Evolutionary conservation across 768 basidiomycete genomes (phyloP).

Genomic region (Lactarius psammicola): DNA sequence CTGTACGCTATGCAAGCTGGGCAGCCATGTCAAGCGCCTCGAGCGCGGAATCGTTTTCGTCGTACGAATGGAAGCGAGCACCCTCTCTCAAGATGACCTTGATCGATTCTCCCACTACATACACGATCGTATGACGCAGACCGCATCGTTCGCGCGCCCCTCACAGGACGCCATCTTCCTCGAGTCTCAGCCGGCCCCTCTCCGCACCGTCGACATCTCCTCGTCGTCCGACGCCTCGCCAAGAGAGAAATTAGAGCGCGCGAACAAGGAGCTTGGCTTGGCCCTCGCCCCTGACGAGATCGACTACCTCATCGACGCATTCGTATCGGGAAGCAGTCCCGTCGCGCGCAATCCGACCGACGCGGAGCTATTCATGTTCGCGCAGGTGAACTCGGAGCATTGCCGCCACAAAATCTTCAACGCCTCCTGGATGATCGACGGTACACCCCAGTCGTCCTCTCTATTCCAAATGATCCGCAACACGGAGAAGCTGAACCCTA

Average conservation of each 20-base stretch:
- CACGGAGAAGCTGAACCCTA: constrained; percentile 74
- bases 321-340: constrained; percentile 64
- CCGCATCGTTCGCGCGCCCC: constrained; percentile 59
- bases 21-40: constrained; percentile 66
- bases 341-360: constrained; percentile 88
- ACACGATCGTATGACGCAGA: constrained; percentile 97
- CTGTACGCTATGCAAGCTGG: constrained; percentile 80
- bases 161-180: constrained; percentile 54
- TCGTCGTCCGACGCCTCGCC: constrained; percentile 42
- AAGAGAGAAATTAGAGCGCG: constrained; percentile 60
- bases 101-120: constrained; percentile 63
- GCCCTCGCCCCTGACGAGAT: constrained; percentile 90
- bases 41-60: constrained; percentile 80
- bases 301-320: constrained; percentile 84
- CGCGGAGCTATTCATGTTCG: constrained; percentile 99
- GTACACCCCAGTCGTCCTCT: constrained; percentile 56
- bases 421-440: constrained; percentile 92
- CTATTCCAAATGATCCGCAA: constrained; percentile 98
- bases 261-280: constrained; percentile 85
- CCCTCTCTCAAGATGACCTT: constrained; percentile 49
- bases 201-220: constrained; percentile 67
- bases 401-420: constrained; percentile 99
- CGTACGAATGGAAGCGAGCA: constrained; percentile 47
- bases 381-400: constrained; percentile 99
- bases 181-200: constrained; percentile 61